Percentiles rank a stretch among this genome's conserved stretches.
Evolutionary conservation across 495 filamentous ascomycete species (phyloP).

Genomic region (Saxophila tyrrhenica): DNA sequence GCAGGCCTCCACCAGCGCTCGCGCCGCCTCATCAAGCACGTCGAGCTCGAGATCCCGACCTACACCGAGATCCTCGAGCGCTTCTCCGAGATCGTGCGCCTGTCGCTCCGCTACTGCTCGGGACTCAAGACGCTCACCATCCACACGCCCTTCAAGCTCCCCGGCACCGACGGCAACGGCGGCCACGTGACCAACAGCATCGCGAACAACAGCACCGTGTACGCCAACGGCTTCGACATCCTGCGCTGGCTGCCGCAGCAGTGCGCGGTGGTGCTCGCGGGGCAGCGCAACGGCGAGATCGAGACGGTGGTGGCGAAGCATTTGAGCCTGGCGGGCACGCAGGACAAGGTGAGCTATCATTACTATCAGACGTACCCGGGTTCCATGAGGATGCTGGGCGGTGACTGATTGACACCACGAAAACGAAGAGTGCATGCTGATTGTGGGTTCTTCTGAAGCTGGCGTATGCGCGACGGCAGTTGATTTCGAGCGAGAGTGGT

Average conservation of each 20-base stretch:
- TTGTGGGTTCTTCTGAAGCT: no score
- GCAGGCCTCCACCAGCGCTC: conserved; percentile 22
- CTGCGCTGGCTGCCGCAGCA: conserved; percentile 26
- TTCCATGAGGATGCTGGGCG: neutral
- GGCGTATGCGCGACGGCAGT: conserved; percentile 15
- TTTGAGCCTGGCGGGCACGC: conserved; percentile 15
- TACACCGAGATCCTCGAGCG: conserved; percentile 28
- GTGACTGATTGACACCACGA: neutral
- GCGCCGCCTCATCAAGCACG: conserved; percentile 24
- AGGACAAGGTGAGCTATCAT: conserved; percentile 23
- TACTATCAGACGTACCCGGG: neutral
- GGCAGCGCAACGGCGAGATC: conserved; percentile 16
- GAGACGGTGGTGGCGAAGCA: conserved; percentile 23
- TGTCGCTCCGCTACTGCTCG: conserved; percentile 27
- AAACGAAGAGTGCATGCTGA: no score
- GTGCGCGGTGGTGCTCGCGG: conserved; percentile 22
- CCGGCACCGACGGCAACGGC: conserved; percentile 6
- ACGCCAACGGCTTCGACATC: conserved; percentile 27
- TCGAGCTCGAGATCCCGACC: conserved; percentile 21
- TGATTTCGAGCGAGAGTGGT: conserved; percentile 10
- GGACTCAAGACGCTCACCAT: conserved; percentile 25
- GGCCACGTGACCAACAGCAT: neutral
- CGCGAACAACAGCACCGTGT: conserved; percentile 12
- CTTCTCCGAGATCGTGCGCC: conserved; percentile 24
- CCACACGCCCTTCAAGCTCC: conserved; percentile 18